Evolutionary conservation across 1,284 basidiomycete genomes (phyloP), one percentile per base, ranked within the genome.

Genomic region (Omphalotus olearius): DNA sequence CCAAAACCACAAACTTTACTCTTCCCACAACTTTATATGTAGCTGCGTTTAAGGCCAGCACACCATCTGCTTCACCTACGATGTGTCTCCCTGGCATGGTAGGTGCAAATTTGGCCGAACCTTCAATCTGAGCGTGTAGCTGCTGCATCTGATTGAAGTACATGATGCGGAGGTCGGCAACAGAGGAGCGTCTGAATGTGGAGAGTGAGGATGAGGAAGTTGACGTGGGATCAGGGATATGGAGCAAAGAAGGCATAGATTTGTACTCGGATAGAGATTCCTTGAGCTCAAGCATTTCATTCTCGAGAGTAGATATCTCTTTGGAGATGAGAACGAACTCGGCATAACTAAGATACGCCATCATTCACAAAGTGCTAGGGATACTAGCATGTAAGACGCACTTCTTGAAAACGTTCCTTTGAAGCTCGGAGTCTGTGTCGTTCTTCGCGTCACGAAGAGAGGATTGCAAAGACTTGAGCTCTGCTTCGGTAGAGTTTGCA

Each of bases 241-340:
- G 91, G 38, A 98, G 77, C 11, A 93, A 78, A n/a, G 91, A 91
- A 0, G 94, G 94, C 76, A 97, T 92, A 45, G 83, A 83, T 67
- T 93, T 94, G 89, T 95, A 99, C 64, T 99, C 97, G 13, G 87
- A 86, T 1, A 99, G 75, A 2, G 91, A 81, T 54, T 96, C 92
- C 66, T 98, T 98, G 65, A 99, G 83, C 64, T 98, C 95, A 35
- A 98, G 80, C 90, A 98, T 93, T 66, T 98, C 95, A 65, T 96
- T 98, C 72, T 99, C 96, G 10, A 99, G 79, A 0, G 91, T 89
- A 6, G 91, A 89, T 43, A 99, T 96, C 69, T 99, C 97, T 64
- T 98, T 99, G 6, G 94, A 97, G 42, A 99, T 93, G 42, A 88
- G 79, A 44, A 99, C 93, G 64, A 99, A 98, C 64, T 98, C 93